phyloP scores from a whole-genome alignment of 805 yeast genomes.

The Metschnikowia lachancei region DNA sequence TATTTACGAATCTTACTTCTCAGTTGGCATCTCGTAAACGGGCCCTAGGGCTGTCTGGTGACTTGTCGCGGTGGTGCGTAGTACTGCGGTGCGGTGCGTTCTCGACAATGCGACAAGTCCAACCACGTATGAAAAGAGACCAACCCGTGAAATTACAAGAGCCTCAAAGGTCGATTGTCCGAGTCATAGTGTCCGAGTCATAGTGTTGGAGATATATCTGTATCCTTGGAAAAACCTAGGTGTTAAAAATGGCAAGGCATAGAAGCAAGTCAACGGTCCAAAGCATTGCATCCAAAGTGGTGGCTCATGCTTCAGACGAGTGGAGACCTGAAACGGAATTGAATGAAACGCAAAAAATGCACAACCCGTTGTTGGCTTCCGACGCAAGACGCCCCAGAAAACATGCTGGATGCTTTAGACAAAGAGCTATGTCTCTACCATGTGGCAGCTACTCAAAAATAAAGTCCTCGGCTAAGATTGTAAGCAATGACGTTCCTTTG shows the following conservation, averaged over 20 bases:
- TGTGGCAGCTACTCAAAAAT: not conserved
- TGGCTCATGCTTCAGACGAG: constrained; percentile 33
- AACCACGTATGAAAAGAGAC: not conserved
- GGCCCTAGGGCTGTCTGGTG: not conserved
- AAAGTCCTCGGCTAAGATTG: not conserved
- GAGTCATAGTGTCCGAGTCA: too few relatives aligned
- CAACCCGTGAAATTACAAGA: not conserved
- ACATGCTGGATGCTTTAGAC: not conserved
- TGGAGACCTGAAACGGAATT: constrained; percentile 20
- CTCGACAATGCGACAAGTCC: constrained; percentile 7
- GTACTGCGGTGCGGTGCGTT: not conserved
- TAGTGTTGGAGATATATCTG: too few relatives aligned
- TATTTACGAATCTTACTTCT: too few relatives aligned
- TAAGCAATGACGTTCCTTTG: constrained; percentile 1
- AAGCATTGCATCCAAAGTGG: constrained; percentile 54
- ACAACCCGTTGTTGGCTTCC: constrained; percentile 15
- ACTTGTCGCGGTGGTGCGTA: constrained; percentile 6
- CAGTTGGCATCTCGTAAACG: too few relatives aligned
- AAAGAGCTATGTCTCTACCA: constrained; percentile 3
- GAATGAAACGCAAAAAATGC: constrained; percentile 17
- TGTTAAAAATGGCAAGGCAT: constrained; percentile 36
- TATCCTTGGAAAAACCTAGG: too few relatives aligned
- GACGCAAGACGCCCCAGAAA: not conserved
- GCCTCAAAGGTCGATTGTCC: too few relatives aligned
- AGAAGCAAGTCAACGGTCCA: constrained; percentile 65